Base-by-base conservation (phyloP, 2,329 filamentous ascomycete genomes). In the Epichloe scottii region DNA sequence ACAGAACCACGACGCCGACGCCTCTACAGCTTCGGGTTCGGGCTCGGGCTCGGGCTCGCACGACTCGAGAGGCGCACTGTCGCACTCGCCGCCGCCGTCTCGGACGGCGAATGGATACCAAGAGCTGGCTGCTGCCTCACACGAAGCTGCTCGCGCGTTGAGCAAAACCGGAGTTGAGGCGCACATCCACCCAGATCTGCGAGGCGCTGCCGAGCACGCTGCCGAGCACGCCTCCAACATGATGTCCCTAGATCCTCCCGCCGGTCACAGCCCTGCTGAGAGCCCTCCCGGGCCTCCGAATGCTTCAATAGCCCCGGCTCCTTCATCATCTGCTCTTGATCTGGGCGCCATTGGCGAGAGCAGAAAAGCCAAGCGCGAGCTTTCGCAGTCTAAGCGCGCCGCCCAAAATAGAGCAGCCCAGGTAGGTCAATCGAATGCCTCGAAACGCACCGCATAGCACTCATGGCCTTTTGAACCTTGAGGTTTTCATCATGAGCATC, bases 381-480 rank as follows among this genome's bases (percentile, higher is more conserved):
- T 98, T 54, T 96, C 90, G 26, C 93, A 90, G 43, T 95, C 89
- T 38, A 98, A 97, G 73, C 85, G 93, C 58, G 93, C 93, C 30
- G 93, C 93, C 10, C 93, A 98, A 66, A 98, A 98, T 64, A 78
- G 93, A 65, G 93, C 91, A 60, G 93, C 93, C 50, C 93, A 98
- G 82, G 93, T 96, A 78, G 19, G 51, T 44, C 15, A 42, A 37
- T 30, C 19, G 3, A 26, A 23, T 43, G 26, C 12, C 5, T n/a
- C 38, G 7, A n/a, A 35, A 12, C 34, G 11, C n/a, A 11, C 4
- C 35, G 35, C 34, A 39, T 30, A n/a, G 30, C 44, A 46, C 11
- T 41, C 39, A 17, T 33, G 42, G 3, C 23, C 12, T 26, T 33
- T 17, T 33, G 2, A 11, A 30, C 30, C 34, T 23, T 4, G 23